Evolutionary conservation across 208 protist genomes (phyloP).

Genomic region (Trypanosoma mega): DNA sequence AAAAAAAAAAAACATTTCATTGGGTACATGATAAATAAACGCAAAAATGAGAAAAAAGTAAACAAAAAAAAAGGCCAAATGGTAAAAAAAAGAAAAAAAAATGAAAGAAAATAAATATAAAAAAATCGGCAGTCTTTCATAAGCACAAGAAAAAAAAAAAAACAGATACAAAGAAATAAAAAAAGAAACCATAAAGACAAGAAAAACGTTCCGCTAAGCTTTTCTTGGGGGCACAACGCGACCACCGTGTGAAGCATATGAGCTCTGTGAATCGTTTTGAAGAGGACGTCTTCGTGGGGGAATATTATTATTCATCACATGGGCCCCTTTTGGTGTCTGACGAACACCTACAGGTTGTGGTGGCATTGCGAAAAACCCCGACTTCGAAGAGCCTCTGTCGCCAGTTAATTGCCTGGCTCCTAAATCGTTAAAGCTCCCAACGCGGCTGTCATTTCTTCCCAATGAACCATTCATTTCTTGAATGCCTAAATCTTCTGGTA

Average conservation of each 20-base stretch:
- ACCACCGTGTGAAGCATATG: slow-evolving; percentile 1
- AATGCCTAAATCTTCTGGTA: slow-evolving; percentile 10
- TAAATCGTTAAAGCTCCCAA: not conserved
- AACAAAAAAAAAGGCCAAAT: slow-evolving; percentile 3
- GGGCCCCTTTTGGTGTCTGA: slow-evolving; percentile 2
- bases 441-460: slow-evolving; percentile 7
- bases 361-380: not conserved
- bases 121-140: not conserved
- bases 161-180: not conserved
- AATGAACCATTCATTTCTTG: slow-evolving; percentile 2
- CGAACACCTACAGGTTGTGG: slow-evolving; percentile 11
- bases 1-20: not conserved
- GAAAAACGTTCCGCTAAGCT: slow-evolving; percentile 1
- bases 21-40: too few relatives aligned
- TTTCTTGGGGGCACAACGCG: slow-evolving; percentile 11
- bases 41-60: slow-evolving; percentile 6
- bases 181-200: too few relatives aligned
- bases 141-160: slow-evolving; percentile 4
- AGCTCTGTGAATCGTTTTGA: slow-evolving; percentile 1
- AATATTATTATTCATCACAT: slow-evolving; percentile 8
- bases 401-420: not conserved
- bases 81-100: not conserved
- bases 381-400: slow-evolving; percentile 1
- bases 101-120: slow-evolving; percentile 1
- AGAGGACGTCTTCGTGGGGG: slow-evolving; percentile 1